These are phyloP conservation scores for Echria macrotheca DNA, from an alignment of 495 filamentous ascomycete genomes.

Conservation along the genomic window DNA sequence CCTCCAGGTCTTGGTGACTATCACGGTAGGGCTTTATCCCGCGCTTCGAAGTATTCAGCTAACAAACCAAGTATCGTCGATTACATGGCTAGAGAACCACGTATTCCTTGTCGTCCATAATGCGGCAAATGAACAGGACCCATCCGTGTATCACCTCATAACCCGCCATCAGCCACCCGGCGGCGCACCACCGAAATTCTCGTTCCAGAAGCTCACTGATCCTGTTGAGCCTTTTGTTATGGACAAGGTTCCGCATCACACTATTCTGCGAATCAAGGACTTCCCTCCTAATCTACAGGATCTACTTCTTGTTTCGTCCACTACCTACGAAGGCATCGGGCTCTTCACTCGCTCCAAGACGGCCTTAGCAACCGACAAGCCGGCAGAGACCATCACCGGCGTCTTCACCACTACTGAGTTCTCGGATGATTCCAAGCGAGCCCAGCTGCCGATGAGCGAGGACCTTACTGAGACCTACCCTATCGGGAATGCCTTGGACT, in stretches of 20 bases:
- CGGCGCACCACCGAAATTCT: conserved; percentile 38
- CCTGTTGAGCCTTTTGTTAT: conserved; percentile 64
- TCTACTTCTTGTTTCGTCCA: conserved; percentile 75
- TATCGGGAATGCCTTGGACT: conserved; percentile 75
- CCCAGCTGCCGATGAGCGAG: conserved; percentile 64
- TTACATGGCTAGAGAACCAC: conserved; percentile 85
- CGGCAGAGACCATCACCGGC: conserved; percentile 52
- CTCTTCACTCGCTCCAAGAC: conserved; percentile 65
- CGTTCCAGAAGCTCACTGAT: conserved; percentile 67
- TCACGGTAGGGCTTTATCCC: conserved; percentile 52
- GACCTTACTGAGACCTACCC: conserved; percentile 64
- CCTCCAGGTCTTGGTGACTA: conserved; percentile 65
- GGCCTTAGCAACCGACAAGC: conserved; percentile 56
- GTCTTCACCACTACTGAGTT: conserved; percentile 70
- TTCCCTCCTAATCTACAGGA: conserved; percentile 76
- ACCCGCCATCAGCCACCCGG: conserved; percentile 50
- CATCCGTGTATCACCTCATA: conserved; percentile 70
- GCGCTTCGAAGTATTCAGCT: neutral
- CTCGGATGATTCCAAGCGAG: conserved; percentile 70
- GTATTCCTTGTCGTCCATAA: conserved; percentile 76
- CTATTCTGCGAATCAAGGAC: conserved; percentile 65
- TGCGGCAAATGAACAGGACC: conserved; percentile 48
- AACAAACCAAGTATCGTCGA: conserved; percentile 60
- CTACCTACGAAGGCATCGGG: conserved; percentile 68
- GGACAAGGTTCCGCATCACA: conserved; percentile 67